phyloP scores from a whole-genome alignment of 441 rosid species.

The Macaranga tanarius region DNA sequence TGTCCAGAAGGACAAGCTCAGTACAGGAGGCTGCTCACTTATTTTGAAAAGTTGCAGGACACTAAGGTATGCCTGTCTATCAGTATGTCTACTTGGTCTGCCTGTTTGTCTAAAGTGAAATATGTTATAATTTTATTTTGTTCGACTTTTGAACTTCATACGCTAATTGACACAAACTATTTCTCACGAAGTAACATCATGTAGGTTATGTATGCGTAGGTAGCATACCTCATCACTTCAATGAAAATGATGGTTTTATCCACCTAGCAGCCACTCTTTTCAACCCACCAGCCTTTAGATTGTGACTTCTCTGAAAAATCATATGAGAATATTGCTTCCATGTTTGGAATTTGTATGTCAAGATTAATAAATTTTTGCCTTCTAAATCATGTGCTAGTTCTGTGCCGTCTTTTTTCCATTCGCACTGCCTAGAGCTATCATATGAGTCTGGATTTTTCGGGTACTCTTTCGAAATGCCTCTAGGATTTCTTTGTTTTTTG shows the following conservation, averaged over 20 bases:
- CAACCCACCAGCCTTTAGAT: not conserved
- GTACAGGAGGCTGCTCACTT: conserved; percentile 77
- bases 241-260: no score
- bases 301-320: not conserved
- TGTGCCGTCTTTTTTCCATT: no score
- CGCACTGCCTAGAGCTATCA: not conserved
- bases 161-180: not conserved
- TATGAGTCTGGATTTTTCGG: not conserved
- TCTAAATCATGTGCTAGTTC: not conserved
- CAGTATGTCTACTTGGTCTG: not conserved
- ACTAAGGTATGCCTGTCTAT: conserved; percentile 44
- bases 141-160: not conserved
- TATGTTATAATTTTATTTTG: not conserved
- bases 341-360: not conserved
- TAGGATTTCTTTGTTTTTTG: not conserved
- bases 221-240: not conserved
- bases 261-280: not conserved
- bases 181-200: not conserved
- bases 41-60: conserved; percentile 64
- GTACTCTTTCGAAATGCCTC: conserved; percentile 3
- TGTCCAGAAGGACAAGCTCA: conserved; percentile 88
- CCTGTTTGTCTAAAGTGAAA: not conserved
- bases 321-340: not conserved
- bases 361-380: not conserved
- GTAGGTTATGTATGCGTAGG: not conserved